phyloP scores from a whole-genome alignment of 768 basidiomycete species.

The Arthromyces matolae region DNA sequence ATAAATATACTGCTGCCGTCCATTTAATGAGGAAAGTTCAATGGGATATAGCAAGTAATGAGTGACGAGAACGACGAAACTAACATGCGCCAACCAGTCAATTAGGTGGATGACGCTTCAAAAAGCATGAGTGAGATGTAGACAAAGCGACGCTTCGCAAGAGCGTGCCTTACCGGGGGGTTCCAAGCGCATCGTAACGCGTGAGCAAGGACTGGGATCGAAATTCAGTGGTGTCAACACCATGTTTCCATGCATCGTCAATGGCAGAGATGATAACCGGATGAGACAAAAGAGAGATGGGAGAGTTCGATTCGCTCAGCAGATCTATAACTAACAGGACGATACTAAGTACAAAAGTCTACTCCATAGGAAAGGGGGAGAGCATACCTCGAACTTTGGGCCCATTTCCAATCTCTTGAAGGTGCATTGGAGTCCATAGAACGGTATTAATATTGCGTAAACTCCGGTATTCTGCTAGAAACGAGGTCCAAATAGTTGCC shows the following conservation, averaged over 20 bases:
- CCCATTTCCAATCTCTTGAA: slow-evolving; percentile 23
- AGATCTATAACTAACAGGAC: slow-evolving; percentile 41
- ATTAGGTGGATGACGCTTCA: slow-evolving; percentile 42
- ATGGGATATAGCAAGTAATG: slow-evolving; percentile 43
- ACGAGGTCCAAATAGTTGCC: slow-evolving; percentile 36
- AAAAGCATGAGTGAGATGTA: not conserved
- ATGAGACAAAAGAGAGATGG: slow-evolving; percentile 36
- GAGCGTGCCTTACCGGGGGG: slow-evolving; percentile 39
- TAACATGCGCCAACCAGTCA: slow-evolving; percentile 35
- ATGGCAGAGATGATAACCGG: slow-evolving; percentile 38
- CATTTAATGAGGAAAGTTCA: slow-evolving; percentile 22
- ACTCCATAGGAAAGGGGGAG: no score
- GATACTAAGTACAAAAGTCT: slow-evolving; percentile 1
- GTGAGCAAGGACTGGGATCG: no score
- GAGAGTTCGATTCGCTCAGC: slow-evolving; percentile 27
- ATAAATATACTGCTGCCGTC: slow-evolving; percentile 15
- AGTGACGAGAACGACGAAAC: slow-evolving; percentile 39
- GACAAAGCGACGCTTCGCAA: not conserved
- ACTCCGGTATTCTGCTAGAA: slow-evolving; percentile 37
- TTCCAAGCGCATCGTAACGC: slow-evolving; percentile 36
- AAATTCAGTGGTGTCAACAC: no score
- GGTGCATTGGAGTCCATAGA: slow-evolving; percentile 46
- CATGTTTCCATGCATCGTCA: slow-evolving; percentile 36
- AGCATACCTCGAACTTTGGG: no score
- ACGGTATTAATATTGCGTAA: slow-evolving; percentile 41